Evolutionary conservation across 768 basidiomycete genomes (phyloP), one percentile per base, ranked within the genome.

Genomic region (Termitomyces heimii): DNA sequence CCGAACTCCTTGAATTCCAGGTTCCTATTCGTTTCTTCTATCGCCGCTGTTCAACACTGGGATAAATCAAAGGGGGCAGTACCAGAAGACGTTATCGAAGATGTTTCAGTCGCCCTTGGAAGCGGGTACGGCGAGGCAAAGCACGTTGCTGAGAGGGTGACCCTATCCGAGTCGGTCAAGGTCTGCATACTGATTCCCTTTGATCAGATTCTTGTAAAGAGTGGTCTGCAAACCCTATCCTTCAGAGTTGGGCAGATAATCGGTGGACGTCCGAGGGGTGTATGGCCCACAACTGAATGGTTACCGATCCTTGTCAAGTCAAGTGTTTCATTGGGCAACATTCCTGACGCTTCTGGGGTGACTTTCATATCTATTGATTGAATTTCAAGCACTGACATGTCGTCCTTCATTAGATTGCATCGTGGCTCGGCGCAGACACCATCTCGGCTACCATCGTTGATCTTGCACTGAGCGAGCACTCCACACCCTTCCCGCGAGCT

Each of bases 221-320:
- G 72, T 54, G 70, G 70, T 1, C 43, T 75, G 7, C 60, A 69
- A 42, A 62, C 65, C 3, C 66, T 69, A 4, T 70, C 70, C 5
- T 52, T 76, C 26, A 66, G 75, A 12, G 64, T 76, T 28, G 74
- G 74, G 2, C 75, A 77, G 58, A 67, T 77, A 28, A 65, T 62
- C 35, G 75, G 74, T 20, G 69, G 68, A 1, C 16, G 16, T 2
- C 66, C 67, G 6, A 71, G 67, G 28, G 75, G 75, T 3, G 71
- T 71, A 12, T 78, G 76, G 76, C 63, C 71, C 3, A 68, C 67
- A 3, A 70, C 64, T 5, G 74, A 76, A 32, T 77, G 75, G 74
- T 60, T 77, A 9, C 74, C 75, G 1, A 71, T 72, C 44, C 62
- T 75, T 5, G 63, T 74, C 20, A 74, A 75, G 54, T 71, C 74